Evolutionary conservation across 106 monocot genomes (phyloP).

Genomic region (Amphibolis antarctica): DNA sequence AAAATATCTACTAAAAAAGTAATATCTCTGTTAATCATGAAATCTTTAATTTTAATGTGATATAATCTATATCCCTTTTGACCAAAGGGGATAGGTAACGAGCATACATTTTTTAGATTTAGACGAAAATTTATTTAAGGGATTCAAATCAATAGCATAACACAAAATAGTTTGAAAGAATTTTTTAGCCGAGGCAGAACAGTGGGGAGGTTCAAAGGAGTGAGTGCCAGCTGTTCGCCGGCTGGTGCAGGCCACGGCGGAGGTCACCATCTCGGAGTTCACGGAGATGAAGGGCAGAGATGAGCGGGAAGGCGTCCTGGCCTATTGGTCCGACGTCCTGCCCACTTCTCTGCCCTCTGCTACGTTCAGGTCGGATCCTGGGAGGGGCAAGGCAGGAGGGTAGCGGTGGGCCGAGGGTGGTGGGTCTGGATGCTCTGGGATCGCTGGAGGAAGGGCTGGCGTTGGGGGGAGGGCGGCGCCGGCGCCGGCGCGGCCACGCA

Average conservation of each 20-base stretch:
- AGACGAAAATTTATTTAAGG: no score
- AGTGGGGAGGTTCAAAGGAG: conserved; percentile 15
- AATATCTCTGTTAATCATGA: no score
- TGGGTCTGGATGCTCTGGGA: background rate
- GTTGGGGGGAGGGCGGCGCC: background rate
- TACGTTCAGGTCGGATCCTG: conserved; percentile 45
- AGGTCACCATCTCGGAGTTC: conserved; percentile 39
- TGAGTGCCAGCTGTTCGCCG: conserved; percentile 56
- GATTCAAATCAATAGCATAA: no score
- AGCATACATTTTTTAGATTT: no score
- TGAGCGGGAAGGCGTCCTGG: conserved; percentile 31
- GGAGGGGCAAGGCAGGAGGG: background rate
- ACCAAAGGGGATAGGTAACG: no score
- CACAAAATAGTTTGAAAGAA: no score
- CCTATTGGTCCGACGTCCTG: conserved; percentile 42
- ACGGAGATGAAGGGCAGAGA: conserved; percentile 20
- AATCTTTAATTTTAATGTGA: no score
- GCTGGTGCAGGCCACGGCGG: conserved; percentile 51
- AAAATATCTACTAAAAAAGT: no score
- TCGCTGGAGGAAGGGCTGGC: conserved; percentile 1
- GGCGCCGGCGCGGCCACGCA: background rate
- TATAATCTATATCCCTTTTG: no score
- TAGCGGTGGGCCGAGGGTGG: background rate
- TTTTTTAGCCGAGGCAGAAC: no score
- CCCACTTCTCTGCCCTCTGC: conserved; percentile 36